Evolutionary conservation across 2,329 filamentous ascomycete genomes (phyloP), one percentile per base, ranked within the genome.

Genomic region (Pyricularia pennisetigena): DNA sequence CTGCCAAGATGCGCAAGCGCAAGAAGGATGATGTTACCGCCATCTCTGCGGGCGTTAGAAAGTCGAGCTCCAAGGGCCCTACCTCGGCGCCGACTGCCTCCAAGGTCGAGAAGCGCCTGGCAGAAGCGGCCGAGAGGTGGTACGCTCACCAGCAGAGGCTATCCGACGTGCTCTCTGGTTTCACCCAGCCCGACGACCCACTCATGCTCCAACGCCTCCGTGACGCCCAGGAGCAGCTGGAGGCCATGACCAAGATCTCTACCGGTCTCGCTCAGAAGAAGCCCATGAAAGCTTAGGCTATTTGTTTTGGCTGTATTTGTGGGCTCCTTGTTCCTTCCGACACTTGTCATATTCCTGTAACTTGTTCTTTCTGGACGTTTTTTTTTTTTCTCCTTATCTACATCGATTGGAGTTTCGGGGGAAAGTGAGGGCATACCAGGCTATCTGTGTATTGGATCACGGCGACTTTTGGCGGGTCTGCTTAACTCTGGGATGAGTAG

Each of bases 71-170:
- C 70, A 83, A 82, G 74, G 77, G 73, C 61, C 49, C 75, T 23
- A 74, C 77, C 69, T 74, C 76, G 54, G 71, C 74, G 68, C 72
- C 74, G 68, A 68, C 70, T 65, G 59, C 69, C 16, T 69, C 67
- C 28, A 73, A 71, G 69, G 73, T 75, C 23, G 74, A 75, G 68
- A 76, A 79, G 73, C 76, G 77, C 65, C 70, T 75, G 16, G 73
- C 76, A 64, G 76, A 77, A 72, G 81, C 82, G 65, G 76, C 83
- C 67, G 81, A 85, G 70, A 80, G 85, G 72, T 88, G 85, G 85
- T 79, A 85, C 74, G 84, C 88, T 71, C 86, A 89, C 78, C 88
- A 86, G 77, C 84, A 83, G 74, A 83, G 83, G 54, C 83, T 92
- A 66, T 84, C 90, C 72, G 82, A 82, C 70, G 85, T 90, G 59